Base-by-base conservation (phyloP, 169 alveolate species). In the Eimeria brunetti region DNA sequence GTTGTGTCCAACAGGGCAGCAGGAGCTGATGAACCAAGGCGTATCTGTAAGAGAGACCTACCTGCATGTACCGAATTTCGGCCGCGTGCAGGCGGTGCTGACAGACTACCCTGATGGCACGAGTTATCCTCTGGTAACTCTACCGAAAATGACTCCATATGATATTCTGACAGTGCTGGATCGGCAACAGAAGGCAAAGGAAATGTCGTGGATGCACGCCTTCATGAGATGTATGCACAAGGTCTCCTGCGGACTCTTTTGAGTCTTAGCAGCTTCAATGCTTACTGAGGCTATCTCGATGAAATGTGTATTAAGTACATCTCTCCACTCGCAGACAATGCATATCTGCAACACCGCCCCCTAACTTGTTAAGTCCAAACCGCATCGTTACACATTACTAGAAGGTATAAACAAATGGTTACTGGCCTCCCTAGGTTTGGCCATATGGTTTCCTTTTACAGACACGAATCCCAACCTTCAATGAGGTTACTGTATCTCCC, bases 21-120 rank as follows among this genome's bases (percentile, higher is more conserved):
- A 60, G 22, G 69, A 24, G 91, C 2, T 38, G 75, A 24, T 44
- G 60, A 1, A 7, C 56, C 24, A 49, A 24, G 38, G 20, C 51
- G 49, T 84, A 33, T 22, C 56, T 33, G 22, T 84, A 33, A 30
- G 91, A 44, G 91, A 84, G 67, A 30, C 91, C 20, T 91, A 91
- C 84, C 73, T 64, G 86, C 60, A 91, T 85, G 91, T 91, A 14
- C 95, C 95, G 38, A 91, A 91, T 53, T 91, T 91, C 95, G 95
- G 95, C 33, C 95, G 95, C 69, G 86, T 91, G 85, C 95, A 91
- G 83, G 91, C 53, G 49, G 27, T 91, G 16, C 71, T 46, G 58
- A 62, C 91, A 4, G 80, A 81, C 27, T 86, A 62, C 36, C 71
- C 83, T 1, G 95, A 91, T 53, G 91, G 95, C 27, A 91, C 95